Conservation (phyloP, 371 early-diverging fungal species). For the Circinella umbellata region DNA sequence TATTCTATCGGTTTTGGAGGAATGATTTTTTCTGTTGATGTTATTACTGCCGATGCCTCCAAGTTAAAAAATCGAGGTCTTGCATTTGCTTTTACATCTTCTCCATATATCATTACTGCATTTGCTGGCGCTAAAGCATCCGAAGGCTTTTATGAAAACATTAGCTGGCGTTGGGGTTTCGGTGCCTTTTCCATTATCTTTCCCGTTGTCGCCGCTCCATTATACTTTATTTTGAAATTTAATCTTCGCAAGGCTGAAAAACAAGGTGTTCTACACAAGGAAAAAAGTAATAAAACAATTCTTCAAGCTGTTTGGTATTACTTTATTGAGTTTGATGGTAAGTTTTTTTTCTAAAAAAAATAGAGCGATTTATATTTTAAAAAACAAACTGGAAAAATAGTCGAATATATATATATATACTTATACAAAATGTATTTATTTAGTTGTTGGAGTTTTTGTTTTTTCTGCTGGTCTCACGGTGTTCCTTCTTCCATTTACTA, state of each 20-base stretch:
- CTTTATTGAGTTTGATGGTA: conserved; percentile 22
- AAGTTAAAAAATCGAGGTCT: conserved; percentile 22
- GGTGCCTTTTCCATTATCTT: conserved; percentile 25
- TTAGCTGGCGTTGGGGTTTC: conserved; percentile 28
- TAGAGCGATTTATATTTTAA: no score
- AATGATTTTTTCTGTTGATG: conserved; percentile 25
- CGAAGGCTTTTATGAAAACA: conserved; percentile 22
- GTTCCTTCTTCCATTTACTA: conserved; percentile 24
- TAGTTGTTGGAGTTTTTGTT: conserved; percentile 19
- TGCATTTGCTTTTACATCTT: conserved; percentile 24
- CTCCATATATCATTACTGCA: conserved; percentile 26
- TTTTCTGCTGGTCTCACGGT: conserved; percentile 24
- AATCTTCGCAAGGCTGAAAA: conserved; percentile 24
- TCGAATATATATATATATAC: no score
- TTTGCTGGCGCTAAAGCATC: conserved; percentile 25
- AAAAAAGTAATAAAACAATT: conserved; percentile 2
- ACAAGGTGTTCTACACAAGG: conserved; percentile 12
- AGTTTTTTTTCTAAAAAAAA: not conserved
- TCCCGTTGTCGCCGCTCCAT: conserved; percentile 24
- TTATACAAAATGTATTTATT: not conserved
- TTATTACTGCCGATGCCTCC: conserved; percentile 23
- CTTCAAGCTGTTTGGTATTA: conserved; percentile 11
- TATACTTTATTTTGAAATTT: conserved; percentile 20
- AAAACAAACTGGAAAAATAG: not conserved
- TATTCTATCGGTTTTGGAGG: conserved; percentile 23